Conservation (phyloP, 1,284 basidiomycete species). For the Moesziomyces globuligerus region DNA sequence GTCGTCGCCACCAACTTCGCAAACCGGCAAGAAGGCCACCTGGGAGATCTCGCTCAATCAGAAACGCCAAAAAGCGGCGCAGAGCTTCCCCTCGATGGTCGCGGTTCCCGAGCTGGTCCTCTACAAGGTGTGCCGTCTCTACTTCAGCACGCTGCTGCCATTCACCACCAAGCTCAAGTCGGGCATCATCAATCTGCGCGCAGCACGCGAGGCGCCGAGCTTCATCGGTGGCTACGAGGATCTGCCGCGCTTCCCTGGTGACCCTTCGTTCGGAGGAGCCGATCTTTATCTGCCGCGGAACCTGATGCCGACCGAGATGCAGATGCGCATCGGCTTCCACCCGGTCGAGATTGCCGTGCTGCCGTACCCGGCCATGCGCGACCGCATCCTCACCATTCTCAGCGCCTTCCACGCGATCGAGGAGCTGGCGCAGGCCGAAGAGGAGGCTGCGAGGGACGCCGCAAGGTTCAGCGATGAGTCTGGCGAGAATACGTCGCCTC, state of each 20-base stretch:
- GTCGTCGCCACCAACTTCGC: slow-evolving; percentile 10
- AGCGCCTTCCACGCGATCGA: slow-evolving; percentile 45
- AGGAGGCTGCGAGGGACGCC: slow-evolving; percentile 25
- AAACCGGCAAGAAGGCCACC: slow-evolving; percentile 26
- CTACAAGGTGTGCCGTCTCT: slow-evolving; percentile 51
- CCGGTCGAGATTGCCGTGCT: slow-evolving; percentile 47
- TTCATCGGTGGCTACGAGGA: slow-evolving; percentile 36
- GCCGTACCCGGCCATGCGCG: slow-evolving; percentile 44
- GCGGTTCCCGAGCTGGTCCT: slow-evolving; percentile 46
- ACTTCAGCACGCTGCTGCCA: slow-evolving; percentile 47
- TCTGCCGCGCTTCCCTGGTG: slow-evolving; percentile 42
- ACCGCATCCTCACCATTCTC: slow-evolving; percentile 39
- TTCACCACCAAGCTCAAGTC: slow-evolving; percentile 48
- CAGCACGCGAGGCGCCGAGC: slow-evolving; percentile 26
- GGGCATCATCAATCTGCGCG: slow-evolving; percentile 47
- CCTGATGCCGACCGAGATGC: slow-evolving; percentile 49
- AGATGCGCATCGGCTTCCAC: slow-evolving; percentile 48
- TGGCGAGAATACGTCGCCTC: neutral
- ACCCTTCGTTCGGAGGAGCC: slow-evolving; percentile 15
- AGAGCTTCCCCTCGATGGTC: slow-evolving; percentile 45
- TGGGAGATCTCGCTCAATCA: slow-evolving; percentile 48
- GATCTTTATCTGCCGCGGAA: slow-evolving; percentile 43
- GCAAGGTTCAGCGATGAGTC: slow-evolving; percentile 25
- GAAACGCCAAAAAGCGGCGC: slow-evolving; percentile 35
- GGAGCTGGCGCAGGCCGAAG: slow-evolving; percentile 24